phyloP scores from a whole-genome alignment of 164 flowering plant species.

The Piper longum region DNA sequence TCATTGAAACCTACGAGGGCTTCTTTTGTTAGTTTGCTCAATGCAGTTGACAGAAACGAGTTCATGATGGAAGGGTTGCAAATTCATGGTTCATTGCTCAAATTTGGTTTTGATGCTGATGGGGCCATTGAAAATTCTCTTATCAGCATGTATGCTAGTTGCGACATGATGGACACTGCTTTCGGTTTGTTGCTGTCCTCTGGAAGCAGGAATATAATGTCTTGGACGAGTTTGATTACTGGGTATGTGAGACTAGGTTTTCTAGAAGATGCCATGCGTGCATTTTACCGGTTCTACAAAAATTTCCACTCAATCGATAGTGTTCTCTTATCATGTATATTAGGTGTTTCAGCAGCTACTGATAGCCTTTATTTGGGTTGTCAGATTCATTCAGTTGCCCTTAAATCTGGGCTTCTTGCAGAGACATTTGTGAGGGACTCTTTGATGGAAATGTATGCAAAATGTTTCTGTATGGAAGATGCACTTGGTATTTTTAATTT shows the following conservation, averaged over 20 bases:
- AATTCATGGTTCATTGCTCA: slow-evolving; percentile 8
- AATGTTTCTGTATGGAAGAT: slow-evolving; percentile 6
- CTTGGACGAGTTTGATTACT: slow-evolving; percentile 10
- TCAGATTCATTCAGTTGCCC: slow-evolving; percentile 8
- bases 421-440: slow-evolving; percentile 7
- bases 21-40: slow-evolving; percentile 8
- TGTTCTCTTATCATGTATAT: slow-evolving; percentile 5
- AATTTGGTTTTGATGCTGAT: slow-evolving; percentile 9
- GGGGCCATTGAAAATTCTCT: slow-evolving; percentile 11
- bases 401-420: slow-evolving; percentile 4
- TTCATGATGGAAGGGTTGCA: not conserved
- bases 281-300: slow-evolving; percentile 5
- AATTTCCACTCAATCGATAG: slow-evolving; percentile 1
- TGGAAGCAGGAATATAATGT: slow-evolving; percentile 5
- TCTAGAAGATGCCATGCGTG: slow-evolving; percentile 8
- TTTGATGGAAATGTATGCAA: slow-evolving; percentile 13
- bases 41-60: slow-evolving; percentile 1
- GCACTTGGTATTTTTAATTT: slow-evolving; percentile 1
- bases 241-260: slow-evolving; percentile 6
- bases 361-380: slow-evolving; percentile 6
- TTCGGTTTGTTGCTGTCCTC: slow-evolving; percentile 4
- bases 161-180: slow-evolving; percentile 5
- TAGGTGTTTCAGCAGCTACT: slow-evolving; percentile 6
- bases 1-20: slow-evolving; percentile 8
- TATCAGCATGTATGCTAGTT: slow-evolving; percentile 10